A percentile compares a stretch with the other conserved stretches of the same genome.
Evolutionary conservation across 1,284 basidiomycete genomes (phyloP).

Genomic region (Pterulicium gracile): DNA sequence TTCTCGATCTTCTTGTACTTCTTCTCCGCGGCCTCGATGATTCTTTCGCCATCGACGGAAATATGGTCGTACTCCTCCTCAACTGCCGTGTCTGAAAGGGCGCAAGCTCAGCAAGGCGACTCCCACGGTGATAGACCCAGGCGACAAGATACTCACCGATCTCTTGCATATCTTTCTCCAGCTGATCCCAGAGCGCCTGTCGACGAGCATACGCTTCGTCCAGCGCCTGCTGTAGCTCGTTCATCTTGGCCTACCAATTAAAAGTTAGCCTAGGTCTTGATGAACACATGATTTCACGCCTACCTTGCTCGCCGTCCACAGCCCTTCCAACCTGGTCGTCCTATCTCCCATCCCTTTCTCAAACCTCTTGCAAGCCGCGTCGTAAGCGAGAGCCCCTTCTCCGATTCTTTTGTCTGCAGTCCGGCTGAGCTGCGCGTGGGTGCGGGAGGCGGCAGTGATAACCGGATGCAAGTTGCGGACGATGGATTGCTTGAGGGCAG

Average conservation of each 20-base stretch:
- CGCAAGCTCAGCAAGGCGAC: too few species aligned
- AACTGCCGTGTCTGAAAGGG: not conserved
- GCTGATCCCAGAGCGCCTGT: not conserved
- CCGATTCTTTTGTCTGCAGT: not conserved
- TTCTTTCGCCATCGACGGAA: not conserved
- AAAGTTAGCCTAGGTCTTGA: not conserved
- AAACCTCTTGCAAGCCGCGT: not conserved
- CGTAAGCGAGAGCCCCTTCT: not conserved
- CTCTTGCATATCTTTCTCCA: not conserved
- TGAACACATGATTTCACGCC: not conserved
- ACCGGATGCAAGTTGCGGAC: not conserved
- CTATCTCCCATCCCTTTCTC: not conserved
- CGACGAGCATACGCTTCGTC: not conserved
- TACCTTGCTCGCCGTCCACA: not conserved
- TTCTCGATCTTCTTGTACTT: constrained; percentile 1
- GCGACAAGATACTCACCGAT: not conserved
- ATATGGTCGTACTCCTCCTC: not conserved
- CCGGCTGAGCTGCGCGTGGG: not conserved
- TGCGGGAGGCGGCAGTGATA: not conserved
- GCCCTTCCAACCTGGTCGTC: not conserved
- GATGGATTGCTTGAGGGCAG: not conserved
- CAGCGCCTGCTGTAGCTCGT: not conserved
- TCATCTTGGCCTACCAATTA: not conserved
- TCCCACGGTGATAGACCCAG: too few species aligned
- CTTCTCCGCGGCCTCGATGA: constrained; percentile 1